Evolutionary conservation across 805 yeast species (phyloP).

Genomic region (Yamadazyma kitorensis): DNA sequence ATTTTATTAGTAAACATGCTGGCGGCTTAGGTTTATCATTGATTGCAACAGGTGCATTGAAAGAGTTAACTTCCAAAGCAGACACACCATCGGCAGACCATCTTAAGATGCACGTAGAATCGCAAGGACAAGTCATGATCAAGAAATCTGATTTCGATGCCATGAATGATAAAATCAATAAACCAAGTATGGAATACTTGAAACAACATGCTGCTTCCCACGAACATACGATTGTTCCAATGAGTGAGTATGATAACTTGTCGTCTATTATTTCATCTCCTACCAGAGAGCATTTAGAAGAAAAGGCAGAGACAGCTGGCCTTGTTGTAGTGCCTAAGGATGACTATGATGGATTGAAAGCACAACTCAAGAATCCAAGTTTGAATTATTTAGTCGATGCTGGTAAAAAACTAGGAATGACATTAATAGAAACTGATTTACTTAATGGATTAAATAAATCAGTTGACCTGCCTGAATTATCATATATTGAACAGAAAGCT

Average conservation of each 20-base stretch:
- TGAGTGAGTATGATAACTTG: constrained; percentile 18
- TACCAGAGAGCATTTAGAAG: constrained; percentile 22
- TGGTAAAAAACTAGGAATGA: too few relatives aligned
- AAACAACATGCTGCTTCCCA: constrained; percentile 10
- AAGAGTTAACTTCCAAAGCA: constrained; percentile 12
- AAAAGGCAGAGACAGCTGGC: constrained; percentile 16
- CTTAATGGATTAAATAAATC: constrained; percentile 6
- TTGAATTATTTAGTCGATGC: constrained; percentile 20
- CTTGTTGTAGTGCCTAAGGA: constrained; percentile 14
- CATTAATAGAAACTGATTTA: constrained; percentile 7
- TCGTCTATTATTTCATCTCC: constrained; percentile 24
- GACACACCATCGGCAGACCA: constrained; percentile 26
- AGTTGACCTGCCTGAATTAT: constrained; percentile 12
- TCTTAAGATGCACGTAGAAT: constrained; percentile 29
- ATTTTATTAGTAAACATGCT: constrained; percentile 17
- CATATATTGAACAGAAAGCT: constrained; percentile 10
- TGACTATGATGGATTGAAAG: constrained; percentile 12
- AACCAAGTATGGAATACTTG: constrained; percentile 12
- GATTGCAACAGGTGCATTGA: constrained; percentile 10
- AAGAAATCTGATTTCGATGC: constrained; percentile 8
- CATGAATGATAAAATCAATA: constrained; percentile 6
- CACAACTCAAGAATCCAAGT: constrained; percentile 24
- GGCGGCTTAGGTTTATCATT: constrained; percentile 20
- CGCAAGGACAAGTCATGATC: constrained; percentile 15
- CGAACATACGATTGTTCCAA: constrained; percentile 12